A percentile compares a stretch with the other conserved stretches of the same genome.
Conservation (phyloP, 495 filamentous ascomycete genomes). For the Massariosphaeria phaeospora region DNA sequence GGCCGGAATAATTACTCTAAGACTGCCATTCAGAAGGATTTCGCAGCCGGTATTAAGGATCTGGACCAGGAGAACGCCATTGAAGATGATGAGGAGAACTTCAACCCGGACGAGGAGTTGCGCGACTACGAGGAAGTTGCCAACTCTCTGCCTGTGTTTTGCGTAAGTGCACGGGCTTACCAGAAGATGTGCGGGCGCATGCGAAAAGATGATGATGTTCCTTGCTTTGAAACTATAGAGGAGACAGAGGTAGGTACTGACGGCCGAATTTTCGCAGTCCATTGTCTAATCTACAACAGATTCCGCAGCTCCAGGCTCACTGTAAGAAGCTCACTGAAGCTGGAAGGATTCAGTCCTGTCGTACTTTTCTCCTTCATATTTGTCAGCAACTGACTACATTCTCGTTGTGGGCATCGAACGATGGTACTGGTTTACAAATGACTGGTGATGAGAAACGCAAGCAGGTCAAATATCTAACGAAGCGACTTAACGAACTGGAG, state of each 20-base stretch:
- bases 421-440: conserved; percentile 44
- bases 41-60: conserved; percentile 50
- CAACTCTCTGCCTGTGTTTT: conserved; percentile 54
- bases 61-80: conserved; percentile 49
- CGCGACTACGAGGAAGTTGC: conserved; percentile 57
- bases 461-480: conserved; percentile 44
- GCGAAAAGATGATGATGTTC: conserved; percentile 44
- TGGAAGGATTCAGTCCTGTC: conserved; percentile 43
- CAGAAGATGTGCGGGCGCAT: conserved; percentile 56
- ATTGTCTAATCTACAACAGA: conserved; percentile 37
- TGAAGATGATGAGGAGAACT: conserved; percentile 45
- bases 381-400: conserved; percentile 50
- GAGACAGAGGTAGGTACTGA: conserved; percentile 39
- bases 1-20: conserved; percentile 53
- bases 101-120: conserved; percentile 43
- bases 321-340: conserved; percentile 51
- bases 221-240: conserved; percentile 47
- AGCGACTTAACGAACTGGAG: conserved; percentile 45
- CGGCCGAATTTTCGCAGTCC: neutral
- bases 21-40: conserved; percentile 51
- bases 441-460: conserved; percentile 41
- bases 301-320: conserved; percentile 54
- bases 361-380: conserved; percentile 48
- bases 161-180: conserved; percentile 54
- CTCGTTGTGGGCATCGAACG: conserved; percentile 48